phyloP scores from a whole-genome alignment of 371 early-diverging fungal genomes.

The Mortierella polycephala region DNA sequence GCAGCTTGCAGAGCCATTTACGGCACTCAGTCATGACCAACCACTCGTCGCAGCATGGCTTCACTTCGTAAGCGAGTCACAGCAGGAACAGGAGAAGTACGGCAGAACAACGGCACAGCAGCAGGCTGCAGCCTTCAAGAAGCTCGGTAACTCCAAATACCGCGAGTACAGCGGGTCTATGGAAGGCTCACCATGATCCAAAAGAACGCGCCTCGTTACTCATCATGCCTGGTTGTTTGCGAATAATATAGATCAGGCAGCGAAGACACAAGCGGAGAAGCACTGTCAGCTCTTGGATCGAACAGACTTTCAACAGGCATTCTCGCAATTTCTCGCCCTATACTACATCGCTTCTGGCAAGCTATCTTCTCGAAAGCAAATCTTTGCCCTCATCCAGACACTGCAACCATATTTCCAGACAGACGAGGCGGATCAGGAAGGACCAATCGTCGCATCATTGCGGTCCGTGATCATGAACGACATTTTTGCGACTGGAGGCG shows the following conservation, averaged over 20 bases:
- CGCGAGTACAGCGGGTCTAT: too few relatives aligned
- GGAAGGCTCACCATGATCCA: too few relatives aligned
- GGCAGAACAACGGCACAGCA: conserved; percentile 52
- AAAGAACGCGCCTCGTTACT: too few relatives aligned
- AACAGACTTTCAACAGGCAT: conserved; percentile 40
- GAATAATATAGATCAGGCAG: conserved; percentile 25
- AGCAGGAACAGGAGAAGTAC: conserved; percentile 49
- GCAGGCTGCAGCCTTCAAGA: conserved; percentile 51
- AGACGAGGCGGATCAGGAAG: conserved; percentile 33
- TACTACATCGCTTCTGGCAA: conserved; percentile 44
- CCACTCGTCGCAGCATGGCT: conserved; percentile 47
- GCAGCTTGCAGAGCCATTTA: conserved; percentile 31
- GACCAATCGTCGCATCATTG: conserved; percentile 29
- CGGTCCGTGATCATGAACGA: conserved; percentile 45
- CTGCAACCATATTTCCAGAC: conserved; percentile 39
- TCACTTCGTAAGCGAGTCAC: conserved; percentile 34
- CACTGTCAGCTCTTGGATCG: conserved; percentile 23
- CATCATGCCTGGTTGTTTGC: neutral
- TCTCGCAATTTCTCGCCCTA: conserved; percentile 35
- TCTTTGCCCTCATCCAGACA: conserved; percentile 41
- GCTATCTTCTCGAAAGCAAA: conserved; percentile 46
- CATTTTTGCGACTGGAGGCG: conserved; percentile 13
- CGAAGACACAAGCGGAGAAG: conserved; percentile 32
- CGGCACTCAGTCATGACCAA: conserved; percentile 4
- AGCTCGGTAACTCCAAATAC: conserved; percentile 29